Evolutionary conservation across 768 basidiomycete genomes (phyloP).

Genomic region (Botryobasidium botryosum): DNA sequence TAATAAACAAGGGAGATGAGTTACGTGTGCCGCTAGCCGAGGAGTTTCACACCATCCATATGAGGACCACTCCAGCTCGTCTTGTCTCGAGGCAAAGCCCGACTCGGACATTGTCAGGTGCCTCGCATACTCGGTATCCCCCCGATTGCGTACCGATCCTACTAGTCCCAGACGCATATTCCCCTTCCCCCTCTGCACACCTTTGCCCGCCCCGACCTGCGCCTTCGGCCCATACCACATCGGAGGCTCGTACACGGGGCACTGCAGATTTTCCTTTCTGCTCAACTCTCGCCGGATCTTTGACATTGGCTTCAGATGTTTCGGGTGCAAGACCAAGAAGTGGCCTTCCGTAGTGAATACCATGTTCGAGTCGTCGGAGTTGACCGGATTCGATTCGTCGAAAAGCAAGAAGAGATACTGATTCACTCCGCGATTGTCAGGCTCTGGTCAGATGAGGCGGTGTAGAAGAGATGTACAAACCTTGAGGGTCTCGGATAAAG

Average conservation of each 20-base stretch:
- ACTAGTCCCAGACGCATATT: constrained; percentile 32
- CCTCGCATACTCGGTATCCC: constrained; percentile 69
- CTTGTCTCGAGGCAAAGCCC: no score
- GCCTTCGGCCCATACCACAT: constrained; percentile 12
- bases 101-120: no score
- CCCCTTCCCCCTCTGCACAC: constrained; percentile 16
- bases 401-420: constrained; percentile 91
- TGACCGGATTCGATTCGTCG: constrained; percentile 63
- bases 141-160: constrained; percentile 51
- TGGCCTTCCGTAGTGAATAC: constrained; percentile 97
- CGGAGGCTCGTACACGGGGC: constrained; percentile 44
- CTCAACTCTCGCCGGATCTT: constrained; percentile 41
- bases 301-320: constrained; percentile 41
- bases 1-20: constrained; percentile 1
- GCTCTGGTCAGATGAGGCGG: constrained; percentile 7
- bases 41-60: constrained; percentile 66
- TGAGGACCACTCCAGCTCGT: constrained; percentile 34
- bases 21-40: constrained; percentile 41
- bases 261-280: constrained; percentile 35
- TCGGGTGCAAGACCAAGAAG: constrained; percentile 44
- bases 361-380: constrained; percentile 64
- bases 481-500: constrained; percentile 85
- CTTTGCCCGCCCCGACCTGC: no score
- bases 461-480: constrained; percentile 22
- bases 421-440: constrained; percentile 3